Conservation (phyloP, 1,139 yeast species). For the Lodderomyces theae region DNA sequence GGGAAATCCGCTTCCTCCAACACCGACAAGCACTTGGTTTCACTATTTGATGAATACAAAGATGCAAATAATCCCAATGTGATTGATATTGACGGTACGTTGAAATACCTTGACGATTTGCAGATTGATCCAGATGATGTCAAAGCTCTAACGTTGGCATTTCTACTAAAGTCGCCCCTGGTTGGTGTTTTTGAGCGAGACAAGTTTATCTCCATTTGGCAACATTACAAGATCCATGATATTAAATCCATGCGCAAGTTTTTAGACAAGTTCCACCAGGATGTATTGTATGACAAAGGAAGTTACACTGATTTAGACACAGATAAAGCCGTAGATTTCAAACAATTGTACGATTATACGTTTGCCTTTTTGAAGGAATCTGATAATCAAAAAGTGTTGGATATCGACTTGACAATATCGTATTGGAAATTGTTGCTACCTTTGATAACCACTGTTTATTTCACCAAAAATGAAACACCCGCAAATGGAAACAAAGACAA, state of each 20-base stretch:
- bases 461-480: slow-evolving; percentile 6
- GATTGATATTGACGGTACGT: slow-evolving; percentile 74
- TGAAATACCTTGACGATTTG: slow-evolving; percentile 62
- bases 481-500: slow-evolving; percentile 1
- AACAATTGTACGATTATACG: slow-evolving; percentile 63
- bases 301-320: slow-evolving; percentile 8
- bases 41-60: slow-evolving; percentile 28
- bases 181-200: slow-evolving; percentile 57
- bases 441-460: slow-evolving; percentile 19
- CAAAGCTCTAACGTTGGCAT: slow-evolving; percentile 66
- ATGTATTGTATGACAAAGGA: slow-evolving; percentile 26
- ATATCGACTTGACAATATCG: slow-evolving; percentile 61
- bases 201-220: slow-evolving; percentile 60
- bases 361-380: slow-evolving; percentile 65
- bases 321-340: slow-evolving; percentile 25
- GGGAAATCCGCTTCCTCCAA: slow-evolving; percentile 13
- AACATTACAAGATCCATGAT: slow-evolving; percentile 28
- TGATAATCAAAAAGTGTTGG: slow-evolving; percentile 55
- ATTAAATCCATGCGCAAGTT: slow-evolving; percentile 51
- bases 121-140: slow-evolving; percentile 73
- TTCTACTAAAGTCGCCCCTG: slow-evolving; percentile 60
- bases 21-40: slow-evolving; percentile 20
- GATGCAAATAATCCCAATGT: slow-evolving; percentile 28
- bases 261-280: slow-evolving; percentile 31
- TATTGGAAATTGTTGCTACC: slow-evolving; percentile 73